Evolutionary conservation across 805 yeast genomes (phyloP).

Genomic region (Vanderwaltozyma yarrowii): DNA sequence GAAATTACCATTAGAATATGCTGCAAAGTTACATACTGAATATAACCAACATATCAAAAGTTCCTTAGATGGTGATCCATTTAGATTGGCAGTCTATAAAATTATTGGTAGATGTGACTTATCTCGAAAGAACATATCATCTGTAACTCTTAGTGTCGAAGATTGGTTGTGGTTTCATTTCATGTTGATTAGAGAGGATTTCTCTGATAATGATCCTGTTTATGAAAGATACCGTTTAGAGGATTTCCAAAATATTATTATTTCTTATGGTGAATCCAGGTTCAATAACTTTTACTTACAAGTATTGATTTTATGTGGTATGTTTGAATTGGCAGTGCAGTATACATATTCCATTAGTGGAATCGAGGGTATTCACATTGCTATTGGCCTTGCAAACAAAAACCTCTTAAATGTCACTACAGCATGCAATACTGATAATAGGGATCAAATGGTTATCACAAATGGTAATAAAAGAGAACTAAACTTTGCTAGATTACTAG

Average conservation of each 20-base stretch:
- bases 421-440: constrained; percentile 19
- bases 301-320: constrained; percentile 62
- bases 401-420: constrained; percentile 39
- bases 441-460: constrained; percentile 17
- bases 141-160: constrained; percentile 71
- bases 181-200: constrained; percentile 58
- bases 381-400: constrained; percentile 68
- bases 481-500: constrained; percentile 54
- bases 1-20: constrained; percentile 53
- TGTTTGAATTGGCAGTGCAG: constrained; percentile 71
- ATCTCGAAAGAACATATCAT: constrained; percentile 53
- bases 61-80: constrained; percentile 66
- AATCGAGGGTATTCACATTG: constrained; percentile 82
- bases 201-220: constrained; percentile 40
- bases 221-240: constrained; percentile 62
- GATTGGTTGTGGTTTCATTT: constrained; percentile 97
- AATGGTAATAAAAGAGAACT: constrained; percentile 27
- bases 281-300: constrained; percentile 70
- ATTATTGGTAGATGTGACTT: constrained; percentile 81
- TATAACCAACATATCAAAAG: constrained; percentile 77
- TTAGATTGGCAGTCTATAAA: constrained; percentile 81
- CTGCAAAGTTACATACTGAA: constrained; percentile 63
- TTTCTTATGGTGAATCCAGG: constrained; percentile 63
- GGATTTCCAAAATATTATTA: constrained; percentile 63
- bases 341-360: constrained; percentile 48